A percentile compares a stretch with the other conserved stretches of the same genome.
Evolutionary conservation across 371 early-diverging fungal species (phyloP).

Genomic region (Mucor piriformis): DNA sequence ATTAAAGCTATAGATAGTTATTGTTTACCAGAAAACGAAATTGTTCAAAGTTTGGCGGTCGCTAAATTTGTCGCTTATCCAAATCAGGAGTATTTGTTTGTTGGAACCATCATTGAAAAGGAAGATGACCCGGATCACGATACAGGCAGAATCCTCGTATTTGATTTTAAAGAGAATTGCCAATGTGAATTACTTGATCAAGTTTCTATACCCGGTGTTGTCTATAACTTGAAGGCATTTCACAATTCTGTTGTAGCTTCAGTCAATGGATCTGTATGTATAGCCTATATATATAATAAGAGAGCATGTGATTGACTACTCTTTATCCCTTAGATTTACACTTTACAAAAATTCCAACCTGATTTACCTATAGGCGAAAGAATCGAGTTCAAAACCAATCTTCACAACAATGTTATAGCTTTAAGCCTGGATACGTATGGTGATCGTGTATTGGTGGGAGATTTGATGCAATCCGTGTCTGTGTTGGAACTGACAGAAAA

Average conservation of each 20-base stretch:
- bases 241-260: constrained; percentile 51
- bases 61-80: constrained; percentile 38
- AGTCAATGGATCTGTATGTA: constrained; percentile 60
- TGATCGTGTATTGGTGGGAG: constrained; percentile 82
- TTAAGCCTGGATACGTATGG: constrained; percentile 65
- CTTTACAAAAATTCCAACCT: constrained; percentile 30
- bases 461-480: constrained; percentile 81
- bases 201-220: constrained; percentile 46
- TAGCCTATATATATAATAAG: background rate
- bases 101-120: constrained; percentile 62
- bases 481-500: constrained; percentile 44
- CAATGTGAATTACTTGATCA: constrained; percentile 45
- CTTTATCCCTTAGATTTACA: constrained; percentile 36
- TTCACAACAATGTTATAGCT: constrained; percentile 63
- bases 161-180: constrained; percentile 39
- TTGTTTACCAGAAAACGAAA: constrained; percentile 46
- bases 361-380: constrained; percentile 29
- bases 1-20: constrained; percentile 34
- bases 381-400: constrained; percentile 30
- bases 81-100: constrained; percentile 41
- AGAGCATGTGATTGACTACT: background rate
- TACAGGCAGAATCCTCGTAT: constrained; percentile 62
- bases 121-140: constrained; percentile 50
- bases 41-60: constrained; percentile 41
- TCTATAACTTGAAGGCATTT: constrained; percentile 49